These are phyloP conservation scores for Termitomyces sp. DNA, from an alignment of 768 basidiomycete species.

Conservation along the genomic window DNA sequence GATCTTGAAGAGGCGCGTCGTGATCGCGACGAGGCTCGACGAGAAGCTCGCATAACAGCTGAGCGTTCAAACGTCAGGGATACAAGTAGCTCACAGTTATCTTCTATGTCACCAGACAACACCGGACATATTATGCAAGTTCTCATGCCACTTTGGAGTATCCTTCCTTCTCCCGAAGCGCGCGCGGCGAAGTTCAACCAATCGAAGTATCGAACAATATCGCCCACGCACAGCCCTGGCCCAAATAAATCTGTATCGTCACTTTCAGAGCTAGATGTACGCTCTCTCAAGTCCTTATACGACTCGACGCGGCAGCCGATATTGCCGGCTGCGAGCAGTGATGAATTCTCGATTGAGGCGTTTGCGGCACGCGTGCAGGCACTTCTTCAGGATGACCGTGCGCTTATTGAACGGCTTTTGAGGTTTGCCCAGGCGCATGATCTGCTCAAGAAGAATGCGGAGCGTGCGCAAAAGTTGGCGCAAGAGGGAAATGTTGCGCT, in stretches of 20 bases:
- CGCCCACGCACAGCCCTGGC: conserved; percentile 22
- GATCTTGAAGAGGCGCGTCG: conserved; percentile 51
- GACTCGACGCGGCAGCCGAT: conserved; percentile 31
- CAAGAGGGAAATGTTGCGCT: conserved; percentile 75
- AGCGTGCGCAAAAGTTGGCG: conserved; percentile 85
- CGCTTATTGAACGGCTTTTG: conserved; percentile 77
- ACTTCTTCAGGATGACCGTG: conserved; percentile 76
- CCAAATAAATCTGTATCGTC: conserved; percentile 34
- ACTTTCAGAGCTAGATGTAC: conserved; percentile 81
- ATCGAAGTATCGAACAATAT: conserved; percentile 43
- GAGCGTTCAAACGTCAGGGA: conserved; percentile 6
- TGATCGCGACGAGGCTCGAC: conserved; percentile 46
- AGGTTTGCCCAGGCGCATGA: conserved; percentile 89
- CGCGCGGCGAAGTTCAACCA: conserved; percentile 60
- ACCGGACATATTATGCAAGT: conserved; percentile 56
- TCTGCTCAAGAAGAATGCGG: conserved; percentile 86
- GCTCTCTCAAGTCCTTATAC: conserved; percentile 80
- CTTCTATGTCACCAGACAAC: conserved; percentile 14
- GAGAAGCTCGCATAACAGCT: conserved; percentile 26
- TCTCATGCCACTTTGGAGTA: conserved; percentile 71
- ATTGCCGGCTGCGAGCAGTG: conserved; percentile 20
- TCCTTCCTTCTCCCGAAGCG: conserved; percentile 81
- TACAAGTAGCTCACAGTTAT: conserved; percentile 9
- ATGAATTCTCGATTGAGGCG: conserved; percentile 67
- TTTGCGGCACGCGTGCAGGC: conserved; percentile 77